Conservation (phyloP, 371 early-diverging fungal genomes). For the Amoeboaphelidium occidentale region DNA sequence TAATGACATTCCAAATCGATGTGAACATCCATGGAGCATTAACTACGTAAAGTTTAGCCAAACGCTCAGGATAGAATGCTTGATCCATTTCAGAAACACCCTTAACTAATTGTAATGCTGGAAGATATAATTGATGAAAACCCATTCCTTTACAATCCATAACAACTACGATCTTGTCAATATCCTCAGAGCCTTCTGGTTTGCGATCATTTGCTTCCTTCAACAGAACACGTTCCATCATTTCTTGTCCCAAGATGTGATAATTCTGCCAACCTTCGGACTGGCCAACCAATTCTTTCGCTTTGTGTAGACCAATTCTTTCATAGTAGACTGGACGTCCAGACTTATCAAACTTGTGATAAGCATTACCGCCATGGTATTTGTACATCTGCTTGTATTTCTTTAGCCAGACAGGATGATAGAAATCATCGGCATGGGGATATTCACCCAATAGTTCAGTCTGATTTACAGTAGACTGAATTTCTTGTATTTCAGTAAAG, state of each 20-base stretch:
- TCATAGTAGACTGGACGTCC: conserved; percentile 61
- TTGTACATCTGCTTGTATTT: conserved; percentile 32
- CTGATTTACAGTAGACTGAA: no score
- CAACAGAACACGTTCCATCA: conserved; percentile 37
- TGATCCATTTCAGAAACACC: conserved; percentile 53
- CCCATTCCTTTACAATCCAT: conserved; percentile 60
- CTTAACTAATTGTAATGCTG: conserved; percentile 39
- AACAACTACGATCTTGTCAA: conserved; percentile 51
- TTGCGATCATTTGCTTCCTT: conserved; percentile 41
- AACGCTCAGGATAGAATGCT: conserved; percentile 55
- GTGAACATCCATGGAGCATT: conserved; percentile 60
- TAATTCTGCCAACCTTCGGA: conserved; percentile 35
- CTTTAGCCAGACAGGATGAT: conserved; percentile 39
- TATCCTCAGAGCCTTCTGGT: conserved; percentile 28
- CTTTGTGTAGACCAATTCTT: conserved; percentile 40
- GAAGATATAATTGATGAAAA: conserved; percentile 29
- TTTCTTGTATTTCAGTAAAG: no score
- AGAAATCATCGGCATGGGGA: no score
- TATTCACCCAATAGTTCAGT: no score
- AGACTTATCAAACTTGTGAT: conserved; percentile 53
- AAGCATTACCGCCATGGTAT: conserved; percentile 50
- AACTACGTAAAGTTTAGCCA: conserved; percentile 45
- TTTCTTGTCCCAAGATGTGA: conserved; percentile 53
- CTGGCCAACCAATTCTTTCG: conserved; percentile 37
- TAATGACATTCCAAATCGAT: conserved; percentile 50